Evolutionary conservation across 345 rosid genomes (phyloP), one percentile per base, ranked within the genome.

Genomic region (Citrus glauca): DNA sequence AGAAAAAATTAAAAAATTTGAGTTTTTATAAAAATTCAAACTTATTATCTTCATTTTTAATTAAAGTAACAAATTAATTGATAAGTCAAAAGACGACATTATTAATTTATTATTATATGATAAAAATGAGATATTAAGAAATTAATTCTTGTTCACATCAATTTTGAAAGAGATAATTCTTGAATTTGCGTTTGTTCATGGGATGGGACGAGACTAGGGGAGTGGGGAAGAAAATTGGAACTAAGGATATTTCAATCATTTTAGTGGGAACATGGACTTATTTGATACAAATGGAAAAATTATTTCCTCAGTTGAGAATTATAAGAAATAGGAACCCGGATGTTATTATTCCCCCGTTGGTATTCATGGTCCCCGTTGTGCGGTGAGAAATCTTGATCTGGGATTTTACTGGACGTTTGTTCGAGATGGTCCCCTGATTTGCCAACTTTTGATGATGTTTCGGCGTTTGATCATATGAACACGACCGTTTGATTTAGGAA

Each of bases 361-460:
- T 24, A 10, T 61, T 35, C 17, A 59, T 67, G 80, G 53, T 78
- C 1, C 82, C 80, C 14, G 7, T 42, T 32, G 33, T 40, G 59
- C 25, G 50, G 37, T n/a, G 61, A 67, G 60, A 66, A 81, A 81
- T 78, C 84, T 40, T 22, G 42, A 67, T 42, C 78, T 56, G 27
- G 55, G 77, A 72, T 75, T 72, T 45, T 62, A 68, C 45, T 62
- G 80, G 84, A 24, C 68, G 35, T 38, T 53, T 10, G 57, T 4
- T 19, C 10, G 27, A 62, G 5, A 1, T 38, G 76, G 55, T 2
- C 66, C 67, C 76, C 20, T 7, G 66, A 69, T 19, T 16, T 69
- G 33, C n/a, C 57, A 69, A 24, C 14, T 45, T 5, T 30, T 50
- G 37, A 55, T 35, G 73, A 14, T 7, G 20, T n/a, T 28, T 28